Evolutionary conservation across 2,329 filamentous ascomycete genomes (phyloP), one percentile per base, ranked within the genome.

Genomic region (Xylariales sp.): DNA sequence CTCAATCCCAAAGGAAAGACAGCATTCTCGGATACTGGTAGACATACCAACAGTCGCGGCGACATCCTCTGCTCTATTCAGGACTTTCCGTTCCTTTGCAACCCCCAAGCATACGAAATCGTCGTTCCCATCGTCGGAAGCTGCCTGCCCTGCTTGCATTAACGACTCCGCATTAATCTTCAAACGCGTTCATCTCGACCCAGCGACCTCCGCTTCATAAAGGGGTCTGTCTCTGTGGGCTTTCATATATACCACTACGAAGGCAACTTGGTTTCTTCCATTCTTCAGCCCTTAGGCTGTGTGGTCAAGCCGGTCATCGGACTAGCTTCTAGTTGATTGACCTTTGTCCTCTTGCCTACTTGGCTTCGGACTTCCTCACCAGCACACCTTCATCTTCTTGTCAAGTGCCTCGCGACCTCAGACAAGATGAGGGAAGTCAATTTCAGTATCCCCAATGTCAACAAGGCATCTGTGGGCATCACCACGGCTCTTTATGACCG

Each of bases 391-490:
- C 21, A n/a, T 16, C 14, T 24, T 38, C 19, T 8, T 15, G 11
- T n/a, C 33, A 24, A 19, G 24, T 12, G 9, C 33, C 16, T n/a
- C 21, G 11, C 18, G 19, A 36, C 24, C 33, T 21, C 29, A 31
- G 45, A 50, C 78, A 91, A 65, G 69, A 98, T 98, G 93, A 88
- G 93, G 73, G 93, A 98, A 80, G 90, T 95, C 71, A 97, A 97
- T 70, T 97, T 97, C 71, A 96, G 90, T 71, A 96, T 97, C 64
- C 91, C 93, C 41, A 96, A 93, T 76, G 89, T 94, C 78, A 97
- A 97, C 71, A 97, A 97, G 84, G 93, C 93, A 59, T 95, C 91
- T 45, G 90, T 95, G 60, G 91, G 91, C 68, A 98, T 98, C 70
- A 98, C 93, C 53, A 96, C 93, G 43, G 94, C 93, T 63, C 80